Base-by-base conservation (phyloP, 1,139 yeast species). In the Kurtzmaniella quercitrusa region DNA sequence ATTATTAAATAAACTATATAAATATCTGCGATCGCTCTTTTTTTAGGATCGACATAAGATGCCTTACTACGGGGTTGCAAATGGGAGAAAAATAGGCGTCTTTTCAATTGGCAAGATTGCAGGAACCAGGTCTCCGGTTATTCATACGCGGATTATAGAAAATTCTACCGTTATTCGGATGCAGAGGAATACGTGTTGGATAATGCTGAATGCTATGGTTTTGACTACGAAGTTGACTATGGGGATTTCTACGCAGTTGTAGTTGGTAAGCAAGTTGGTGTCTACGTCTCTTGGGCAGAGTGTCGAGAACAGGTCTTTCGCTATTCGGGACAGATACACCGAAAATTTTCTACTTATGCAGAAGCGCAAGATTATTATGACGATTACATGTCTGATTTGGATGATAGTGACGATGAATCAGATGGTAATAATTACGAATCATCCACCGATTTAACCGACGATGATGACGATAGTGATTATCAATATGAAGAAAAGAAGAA, bases 31-130 rank as follows among this genome's bases (percentile, higher is more conserved):
- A n/a, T n/a, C n/a, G n/a, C n/a, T n/a, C n/a, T n/a, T n/a, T n/a
- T n/a, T n/a, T n/a, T n/a, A n/a, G n/a, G n/a, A n/a, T n/a, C n/a
- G n/a, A n/a, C n/a, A n/a, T n/a, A n/a, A n/a, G 38, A 32, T 19
- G 33, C 36, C 40, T 17, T 14, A 49, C 53, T 84, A 84, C 51
- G 89, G 88, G 0, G 89, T 84, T 2, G 78, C 74, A 5, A 68
- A 61, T 9, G 91, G 91, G 8, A 60, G 73, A n/a, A 49, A 50
- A 0, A 52, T 63, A 0, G 93, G 91, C 1, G 65, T 84, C 1
- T 84, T 54, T 48, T 42, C 15, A 56, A 56, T 36, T 84, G 91
- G 93, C 54, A 59, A 3, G 68, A 64, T 2, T 75, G 82, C 45
- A 60, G 68, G 44, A 44, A 45, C 1, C 74, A 76, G 42, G 82